Evolutionary conservation across 345 rosid genomes (phyloP).

Genomic region (Eucalyptus dawsonii): DNA sequence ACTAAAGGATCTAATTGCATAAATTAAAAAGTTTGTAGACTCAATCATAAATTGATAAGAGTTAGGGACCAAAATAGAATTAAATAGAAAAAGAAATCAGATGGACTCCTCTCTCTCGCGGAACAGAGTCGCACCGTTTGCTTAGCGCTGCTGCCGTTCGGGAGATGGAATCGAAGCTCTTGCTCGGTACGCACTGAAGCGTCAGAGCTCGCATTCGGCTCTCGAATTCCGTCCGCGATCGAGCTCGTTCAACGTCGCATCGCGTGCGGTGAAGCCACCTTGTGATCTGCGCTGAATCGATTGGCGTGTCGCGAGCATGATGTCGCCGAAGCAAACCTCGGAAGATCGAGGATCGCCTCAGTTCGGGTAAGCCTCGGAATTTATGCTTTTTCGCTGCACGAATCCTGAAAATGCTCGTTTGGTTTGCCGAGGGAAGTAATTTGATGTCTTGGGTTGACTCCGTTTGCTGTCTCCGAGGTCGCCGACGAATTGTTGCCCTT

Average conservation of each 20-base stretch:
- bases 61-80: neutral
- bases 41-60: neutral
- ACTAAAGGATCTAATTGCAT: neutral
- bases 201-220: neutral
- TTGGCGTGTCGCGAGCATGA: slow-evolving; percentile 16
- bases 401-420: neutral
- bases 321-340: slow-evolving; percentile 62
- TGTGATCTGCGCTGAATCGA: neutral
- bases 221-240: neutral
- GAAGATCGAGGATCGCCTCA: slow-evolving; percentile 79
- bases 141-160: neutral
- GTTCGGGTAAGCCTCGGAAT: slow-evolving; percentile 28
- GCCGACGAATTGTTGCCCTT: neutral
- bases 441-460: neutral
- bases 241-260: no score
- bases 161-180: neutral
- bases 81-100: neutral
- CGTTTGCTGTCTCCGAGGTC: neutral
- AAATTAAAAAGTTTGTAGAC: neutral
- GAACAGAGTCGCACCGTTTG: neutral
- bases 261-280: neutral
- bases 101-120: neutral
- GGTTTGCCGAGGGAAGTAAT: neutral
- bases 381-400: neutral
- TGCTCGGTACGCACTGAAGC: neutral